phyloP scores from a whole-genome alignment of 2,329 filamentous ascomycete species.

The Diaporthe helianthi region DNA sequence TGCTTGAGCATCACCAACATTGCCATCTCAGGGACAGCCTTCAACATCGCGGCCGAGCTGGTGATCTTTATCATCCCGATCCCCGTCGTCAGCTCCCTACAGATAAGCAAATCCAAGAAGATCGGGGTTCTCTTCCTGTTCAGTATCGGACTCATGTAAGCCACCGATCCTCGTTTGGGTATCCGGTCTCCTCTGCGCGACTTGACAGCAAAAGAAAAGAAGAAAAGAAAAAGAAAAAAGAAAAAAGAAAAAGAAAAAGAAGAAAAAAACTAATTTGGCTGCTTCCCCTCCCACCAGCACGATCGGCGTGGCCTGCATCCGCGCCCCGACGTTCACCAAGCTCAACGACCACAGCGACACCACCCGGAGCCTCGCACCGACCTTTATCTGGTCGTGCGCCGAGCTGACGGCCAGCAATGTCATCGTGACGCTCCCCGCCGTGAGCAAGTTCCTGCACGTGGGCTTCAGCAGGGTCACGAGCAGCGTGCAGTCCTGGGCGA shows the following conservation, averaged over 20 bases:
- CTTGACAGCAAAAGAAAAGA: too few relatives aligned
- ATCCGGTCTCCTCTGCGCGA: too few relatives aligned
- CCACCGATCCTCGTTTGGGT: too few relatives aligned
- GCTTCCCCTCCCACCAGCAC: not conserved
- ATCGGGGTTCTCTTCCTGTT: not conserved
- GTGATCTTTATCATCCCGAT: conserved; percentile 6
- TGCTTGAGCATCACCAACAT: conserved; percentile 6
- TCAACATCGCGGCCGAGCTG: conserved; percentile 14
- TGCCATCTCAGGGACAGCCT: not conserved
- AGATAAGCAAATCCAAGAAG: conserved; percentile 14
- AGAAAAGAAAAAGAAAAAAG: too few relatives aligned
- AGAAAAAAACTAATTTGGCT: not conserved
- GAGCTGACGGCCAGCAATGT: conserved; percentile 19
- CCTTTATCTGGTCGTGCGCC: conserved; percentile 15
- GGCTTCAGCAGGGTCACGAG: not conserved
- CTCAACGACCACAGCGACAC: conserved; percentile 15
- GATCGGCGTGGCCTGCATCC: conserved; percentile 8
- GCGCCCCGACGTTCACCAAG: not conserved
- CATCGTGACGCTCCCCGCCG: conserved; percentile 5
- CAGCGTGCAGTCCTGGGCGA: not conserved
- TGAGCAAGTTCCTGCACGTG: conserved; percentile 15
- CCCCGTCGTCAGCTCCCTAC: conserved; percentile 4
- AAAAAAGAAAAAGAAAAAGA: too few relatives aligned
- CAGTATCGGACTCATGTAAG: conserved; percentile 16
- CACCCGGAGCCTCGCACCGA: not conserved